Evolutionary conservation across 495 filamentous ascomycete species (phyloP), one percentile per base, ranked within the genome.

Genomic region (Penicillium lagena): DNA sequence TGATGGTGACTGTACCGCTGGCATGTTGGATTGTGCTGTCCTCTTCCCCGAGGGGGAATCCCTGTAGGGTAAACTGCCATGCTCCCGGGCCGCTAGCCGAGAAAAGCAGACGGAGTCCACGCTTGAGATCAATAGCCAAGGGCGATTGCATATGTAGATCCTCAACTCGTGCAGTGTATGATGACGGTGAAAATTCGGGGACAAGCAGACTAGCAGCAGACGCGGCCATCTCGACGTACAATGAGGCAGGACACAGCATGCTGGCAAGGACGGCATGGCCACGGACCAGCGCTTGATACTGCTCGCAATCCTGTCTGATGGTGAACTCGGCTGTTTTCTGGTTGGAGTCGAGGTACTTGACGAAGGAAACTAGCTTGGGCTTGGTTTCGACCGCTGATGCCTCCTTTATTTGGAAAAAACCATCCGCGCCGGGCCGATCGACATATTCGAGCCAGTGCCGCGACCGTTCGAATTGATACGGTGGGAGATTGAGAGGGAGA

Each of bases 211-310:
- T 17, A 17, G 15, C 15, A 4, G 15, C 15, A 17, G 15, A 17
- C 15, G 15, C 15, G 15, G 15, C 62, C 7, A 72, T 38, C 39
- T 76, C 72, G 29, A 71, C 29, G 35, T 72, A 76, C 40, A 76
- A 46, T 0, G 70, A 62, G 12, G 68, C 71, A 12, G 72, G 72
- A 34, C 58, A 63, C 1, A 76, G 56, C 12, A 45, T 37, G 30
- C 67, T 48, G 10, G 51, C 57, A 11, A 58, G 38, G 12, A 71
- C 65, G 0, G 59, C 57, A 50, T 76, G 71, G 14, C 72, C 72
- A 4, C 15, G 15, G 15, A 17, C 15, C 4, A 17, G 15, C 4
- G 15, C 15, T 4, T 17, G 15, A 17, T 17, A 17, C 11, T 32
- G 22, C 1, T 40, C 37, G n/a, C 35, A 37, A 13, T 17, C 32